A percentile compares a stretch with the other conserved stretches of the same genome.
These are phyloP conservation scores for Penicillium glabrum DNA, from an alignment of 2,329 filamentous ascomycete genomes.

Conservation along the genomic window DNA sequence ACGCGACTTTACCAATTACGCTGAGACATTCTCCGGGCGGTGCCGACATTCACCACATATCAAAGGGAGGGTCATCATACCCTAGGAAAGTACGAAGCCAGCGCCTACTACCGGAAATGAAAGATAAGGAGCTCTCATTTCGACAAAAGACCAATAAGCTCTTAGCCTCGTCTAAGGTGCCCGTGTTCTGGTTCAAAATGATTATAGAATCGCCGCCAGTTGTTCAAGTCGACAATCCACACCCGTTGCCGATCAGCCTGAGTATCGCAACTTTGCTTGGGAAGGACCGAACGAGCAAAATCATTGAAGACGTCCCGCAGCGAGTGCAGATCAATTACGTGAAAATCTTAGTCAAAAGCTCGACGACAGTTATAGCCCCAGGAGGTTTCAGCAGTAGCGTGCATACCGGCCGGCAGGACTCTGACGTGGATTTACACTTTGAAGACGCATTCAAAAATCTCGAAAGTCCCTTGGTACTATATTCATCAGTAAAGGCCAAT, in stretches of 20 bases:
- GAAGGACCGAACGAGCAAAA: slow-evolving; percentile 3
- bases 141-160: slow-evolving; percentile 35
- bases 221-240: slow-evolving; percentile 23
- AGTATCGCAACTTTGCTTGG: slow-evolving; percentile 2
- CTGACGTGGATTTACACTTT: background rate
- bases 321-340: slow-evolving; percentile 15
- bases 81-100: slow-evolving; percentile 21
- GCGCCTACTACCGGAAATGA: slow-evolving; percentile 34
- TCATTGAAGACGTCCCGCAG: slow-evolving; percentile 12
- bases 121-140: slow-evolving; percentile 30
- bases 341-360: slow-evolving; percentile 9
- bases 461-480: slow-evolving; percentile 3
- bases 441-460: background rate
- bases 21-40: background rate
- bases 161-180: slow-evolving; percentile 35
- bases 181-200: slow-evolving; percentile 28
- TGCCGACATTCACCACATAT: background rate
- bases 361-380: background rate
- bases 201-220: slow-evolving; percentile 25
- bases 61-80: background rate
- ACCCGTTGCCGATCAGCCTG: slow-evolving; percentile 15
- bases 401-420: background rate
- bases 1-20: background rate
- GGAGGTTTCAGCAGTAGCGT: background rate
- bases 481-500: slow-evolving; percentile 4